phyloP scores from a whole-genome alignment of 1,139 yeast genomes.

The Yamadazyma sp. region DNA sequence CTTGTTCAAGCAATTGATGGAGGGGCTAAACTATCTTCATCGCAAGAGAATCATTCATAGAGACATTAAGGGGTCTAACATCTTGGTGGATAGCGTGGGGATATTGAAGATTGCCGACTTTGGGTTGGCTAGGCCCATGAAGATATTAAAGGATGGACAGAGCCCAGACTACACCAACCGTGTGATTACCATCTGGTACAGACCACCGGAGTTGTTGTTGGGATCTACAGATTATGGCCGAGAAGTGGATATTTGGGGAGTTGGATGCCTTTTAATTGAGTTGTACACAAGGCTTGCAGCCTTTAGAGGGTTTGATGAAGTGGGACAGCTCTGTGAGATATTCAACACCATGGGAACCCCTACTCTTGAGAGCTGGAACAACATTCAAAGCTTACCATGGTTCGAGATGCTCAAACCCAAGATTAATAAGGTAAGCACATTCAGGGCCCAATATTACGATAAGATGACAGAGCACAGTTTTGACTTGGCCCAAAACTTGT shows the following conservation, averaged over 20 bases:
- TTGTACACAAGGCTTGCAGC: constrained; percentile 72
- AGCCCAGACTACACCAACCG: constrained; percentile 85
- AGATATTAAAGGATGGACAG: constrained; percentile 49
- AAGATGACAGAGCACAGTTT: constrained; percentile 57
- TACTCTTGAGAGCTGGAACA: constrained; percentile 72
- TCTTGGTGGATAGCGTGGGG: constrained; percentile 72
- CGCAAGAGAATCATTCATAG: constrained; percentile 79
- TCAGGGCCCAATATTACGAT: constrained; percentile 46
- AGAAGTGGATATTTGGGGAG: constrained; percentile 96
- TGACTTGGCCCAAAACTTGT: constrained; percentile 61
- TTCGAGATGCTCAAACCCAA: constrained; percentile 77
- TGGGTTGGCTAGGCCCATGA: constrained; percentile 86
- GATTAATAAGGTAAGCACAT: constrained; percentile 44
- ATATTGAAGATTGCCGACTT: constrained; percentile 85
- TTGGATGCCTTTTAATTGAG: constrained; percentile 88
- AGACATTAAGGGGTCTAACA: constrained; percentile 93
- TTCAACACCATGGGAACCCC: constrained; percentile 91
- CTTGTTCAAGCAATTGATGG: constrained; percentile 71
- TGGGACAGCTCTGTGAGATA: constrained; percentile 75
- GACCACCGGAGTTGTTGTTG: constrained; percentile 90
- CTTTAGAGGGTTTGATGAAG: constrained; percentile 87
- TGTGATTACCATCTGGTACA: constrained; percentile 93
- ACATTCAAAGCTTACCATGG: constrained; percentile 80
- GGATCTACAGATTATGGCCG: constrained; percentile 91
- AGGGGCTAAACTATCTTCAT: constrained; percentile 82